Percentiles rank a stretch among this genome's conserved stretches.
Evolutionary conservation across 75 land plant species (phyloP).

Genomic region (Sequoiadendron giganteum): DNA sequence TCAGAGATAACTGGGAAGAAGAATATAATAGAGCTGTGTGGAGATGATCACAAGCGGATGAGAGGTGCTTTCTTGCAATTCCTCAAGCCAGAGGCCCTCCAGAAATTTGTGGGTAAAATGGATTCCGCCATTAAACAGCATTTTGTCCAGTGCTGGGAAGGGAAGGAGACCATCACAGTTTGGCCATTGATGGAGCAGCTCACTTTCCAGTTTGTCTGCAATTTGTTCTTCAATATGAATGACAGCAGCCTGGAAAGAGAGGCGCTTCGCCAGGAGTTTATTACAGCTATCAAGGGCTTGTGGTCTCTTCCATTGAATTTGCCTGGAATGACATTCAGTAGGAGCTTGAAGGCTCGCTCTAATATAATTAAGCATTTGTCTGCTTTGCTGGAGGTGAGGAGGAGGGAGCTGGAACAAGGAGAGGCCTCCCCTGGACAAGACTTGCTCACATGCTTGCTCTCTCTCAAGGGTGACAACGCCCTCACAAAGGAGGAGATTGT

Average conservation of each 20-base stretch:
- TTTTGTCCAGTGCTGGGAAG: neutral
- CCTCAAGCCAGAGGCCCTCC: conserved; percentile 12
- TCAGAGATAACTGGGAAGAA: neutral
- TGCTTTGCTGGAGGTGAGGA: conserved; percentile 11
- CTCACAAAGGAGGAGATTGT: no score
- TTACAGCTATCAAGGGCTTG: conserved; percentile 10
- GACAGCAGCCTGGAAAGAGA: neutral
- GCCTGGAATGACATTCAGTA: conserved; percentile 8
- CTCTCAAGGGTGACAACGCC: no score
- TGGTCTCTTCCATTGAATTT: conserved; percentile 21
- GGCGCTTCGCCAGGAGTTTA: neutral
- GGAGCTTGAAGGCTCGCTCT: neutral
- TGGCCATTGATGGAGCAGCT: neutral
- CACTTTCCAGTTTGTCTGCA: neutral
- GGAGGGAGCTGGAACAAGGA: neutral
- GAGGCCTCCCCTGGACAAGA: no score
- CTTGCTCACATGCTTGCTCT: no score
- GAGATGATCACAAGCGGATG: neutral
- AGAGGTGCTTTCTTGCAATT: conserved; percentile 15
- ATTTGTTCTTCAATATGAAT: neutral
- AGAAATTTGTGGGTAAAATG: neutral
- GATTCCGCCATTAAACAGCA: neutral
- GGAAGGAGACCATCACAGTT: neutral
- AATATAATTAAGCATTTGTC: neutral
- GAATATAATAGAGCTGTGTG: neutral